Conservation (phyloP, 2,329 filamentous ascomycete genomes). For the Colletotrichum theobromicola region DNA sequence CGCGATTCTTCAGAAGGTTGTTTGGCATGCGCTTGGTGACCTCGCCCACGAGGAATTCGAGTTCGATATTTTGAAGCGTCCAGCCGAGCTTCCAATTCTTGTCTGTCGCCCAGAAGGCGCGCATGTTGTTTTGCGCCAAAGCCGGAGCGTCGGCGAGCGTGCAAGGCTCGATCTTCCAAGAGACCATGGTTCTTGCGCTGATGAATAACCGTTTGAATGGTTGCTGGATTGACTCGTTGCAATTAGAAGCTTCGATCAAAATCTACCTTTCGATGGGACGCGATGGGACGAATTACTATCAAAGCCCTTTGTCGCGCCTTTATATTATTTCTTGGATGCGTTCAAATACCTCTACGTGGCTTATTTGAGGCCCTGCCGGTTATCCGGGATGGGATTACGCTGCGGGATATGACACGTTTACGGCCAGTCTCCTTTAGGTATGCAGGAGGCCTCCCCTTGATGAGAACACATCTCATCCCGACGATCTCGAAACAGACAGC, state of each 20-base stretch:
- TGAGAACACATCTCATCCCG: neutral
- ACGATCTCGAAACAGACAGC: neutral
- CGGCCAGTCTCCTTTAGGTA: neutral
- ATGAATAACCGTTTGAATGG: neutral
- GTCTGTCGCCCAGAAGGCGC: slow-evolving; percentile 27
- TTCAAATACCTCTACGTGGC: neutral
- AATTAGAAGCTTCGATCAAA: neutral
- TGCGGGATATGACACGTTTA: neutral
- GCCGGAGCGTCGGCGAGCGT: slow-evolving; percentile 24
- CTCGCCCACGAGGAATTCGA: slow-evolving; percentile 19
- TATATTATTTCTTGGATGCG: neutral
- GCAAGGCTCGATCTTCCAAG: slow-evolving; percentile 17
- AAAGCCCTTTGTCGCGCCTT: neutral
- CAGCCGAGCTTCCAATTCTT: slow-evolving; percentile 26
- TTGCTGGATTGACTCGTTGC: neutral
- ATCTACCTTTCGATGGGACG: neutral
- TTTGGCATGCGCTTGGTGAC: slow-evolving; percentile 20
- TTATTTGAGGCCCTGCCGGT: neutral
- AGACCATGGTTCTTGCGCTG: neutral
- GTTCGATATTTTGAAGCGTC: neutral
- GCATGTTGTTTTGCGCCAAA: slow-evolving; percentile 28
- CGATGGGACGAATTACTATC: neutral
- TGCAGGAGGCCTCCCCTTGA: neutral
- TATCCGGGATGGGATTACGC: neutral
- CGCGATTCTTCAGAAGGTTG: slow-evolving; percentile 22